phyloP scores from a whole-genome alignment of 345 rosid species.

The Lumnitzera racemosa region DNA sequence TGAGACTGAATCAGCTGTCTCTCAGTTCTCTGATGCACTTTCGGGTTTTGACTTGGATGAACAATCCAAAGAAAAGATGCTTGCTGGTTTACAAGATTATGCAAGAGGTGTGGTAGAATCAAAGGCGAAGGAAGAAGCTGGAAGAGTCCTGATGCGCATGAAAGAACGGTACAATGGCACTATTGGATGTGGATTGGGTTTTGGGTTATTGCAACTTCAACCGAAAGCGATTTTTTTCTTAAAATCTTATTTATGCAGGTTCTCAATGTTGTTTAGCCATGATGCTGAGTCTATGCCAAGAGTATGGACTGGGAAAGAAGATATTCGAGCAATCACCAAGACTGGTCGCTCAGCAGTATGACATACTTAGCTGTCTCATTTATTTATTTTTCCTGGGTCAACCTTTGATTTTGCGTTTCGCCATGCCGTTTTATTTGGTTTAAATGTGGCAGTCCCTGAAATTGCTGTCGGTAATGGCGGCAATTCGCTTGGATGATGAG shows the following conservation, averaged over 20 bases:
- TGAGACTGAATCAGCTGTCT: slow-evolving; percentile 64
- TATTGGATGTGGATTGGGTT: background rate
- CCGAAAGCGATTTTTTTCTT: too few species aligned
- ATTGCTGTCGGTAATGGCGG: slow-evolving; percentile 83
- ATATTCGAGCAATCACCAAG: slow-evolving; percentile 88
- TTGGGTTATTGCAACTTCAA: slow-evolving; percentile 7
- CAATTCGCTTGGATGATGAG: slow-evolving; percentile 67
- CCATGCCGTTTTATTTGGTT: background rate
- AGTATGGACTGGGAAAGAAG: slow-evolving; percentile 98
- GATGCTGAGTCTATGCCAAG: slow-evolving; percentile 99
- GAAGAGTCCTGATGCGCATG: slow-evolving; percentile 77
- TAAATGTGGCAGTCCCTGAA: slow-evolving; percentile 62
- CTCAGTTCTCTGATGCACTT: slow-evolving; percentile 59
- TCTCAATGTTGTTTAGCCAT: slow-evolving; percentile 78
- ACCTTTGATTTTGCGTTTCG: background rate
- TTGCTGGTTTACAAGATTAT: slow-evolving; percentile 41
- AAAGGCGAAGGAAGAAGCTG: slow-evolving; percentile 91
- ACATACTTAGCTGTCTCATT: slow-evolving; percentile 1
- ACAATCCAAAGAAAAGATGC: slow-evolving; percentile 51
- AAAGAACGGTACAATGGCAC: slow-evolving; percentile 59
- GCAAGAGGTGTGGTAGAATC: slow-evolving; percentile 77
- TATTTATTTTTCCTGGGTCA: background rate
- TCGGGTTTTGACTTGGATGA: slow-evolving; percentile 79
- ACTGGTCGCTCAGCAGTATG: slow-evolving; percentile 85
- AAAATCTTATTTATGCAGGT: slow-evolving; percentile 36